Evolutionary conservation across 1,139 yeast genomes (phyloP), one percentile per base, ranked within the genome.

Genomic region (Protomyces inundatus): DNA sequence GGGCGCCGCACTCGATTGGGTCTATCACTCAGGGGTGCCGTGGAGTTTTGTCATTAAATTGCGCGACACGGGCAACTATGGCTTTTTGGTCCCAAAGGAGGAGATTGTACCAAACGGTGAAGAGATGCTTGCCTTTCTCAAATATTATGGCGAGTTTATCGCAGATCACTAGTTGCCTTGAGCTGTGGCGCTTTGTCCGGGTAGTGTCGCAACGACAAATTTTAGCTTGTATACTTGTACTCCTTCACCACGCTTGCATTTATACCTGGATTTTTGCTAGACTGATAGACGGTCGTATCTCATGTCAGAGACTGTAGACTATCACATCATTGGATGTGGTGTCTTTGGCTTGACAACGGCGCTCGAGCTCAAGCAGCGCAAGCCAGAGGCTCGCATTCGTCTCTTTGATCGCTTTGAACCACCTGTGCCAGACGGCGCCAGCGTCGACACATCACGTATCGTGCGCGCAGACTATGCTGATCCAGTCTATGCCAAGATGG

Each of bases 1-100:
- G 2, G 97, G 97, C 3, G 83, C 90, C 9, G 86, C 89, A 0
- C 79, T 90, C 71, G 96, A 89, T 72, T 89, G 80, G 73, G 87
- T 89, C 93, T 88, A 89, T 72, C 82, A 85, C 71, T 82, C 85
- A 67, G 95, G 63, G 6, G 64, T 95, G 0, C 83, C 79, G 71
- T 88, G 93, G 90, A 95, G 96, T 1, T 87, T 85, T 76, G 95
- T 88, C 71, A 76, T 89, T 66, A 88, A 89, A 73, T 78, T 90
- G 66, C 81, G 97, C 70, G 96, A 89, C 73, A 83, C 87, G 30
- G 96, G 96, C 1, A 82, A 83, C 64, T 91, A 87, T 72, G 97
- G 97, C 1, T 90, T 88, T 73, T 78, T 90, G 68, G 78, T 89
- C 57, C 96, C 97, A 6, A 72, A 86, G 1, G 82, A 82, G 71